Conservation (phyloP, 192 early-diverging fungal genomes). For the Cetraspora pellucida region DNA sequence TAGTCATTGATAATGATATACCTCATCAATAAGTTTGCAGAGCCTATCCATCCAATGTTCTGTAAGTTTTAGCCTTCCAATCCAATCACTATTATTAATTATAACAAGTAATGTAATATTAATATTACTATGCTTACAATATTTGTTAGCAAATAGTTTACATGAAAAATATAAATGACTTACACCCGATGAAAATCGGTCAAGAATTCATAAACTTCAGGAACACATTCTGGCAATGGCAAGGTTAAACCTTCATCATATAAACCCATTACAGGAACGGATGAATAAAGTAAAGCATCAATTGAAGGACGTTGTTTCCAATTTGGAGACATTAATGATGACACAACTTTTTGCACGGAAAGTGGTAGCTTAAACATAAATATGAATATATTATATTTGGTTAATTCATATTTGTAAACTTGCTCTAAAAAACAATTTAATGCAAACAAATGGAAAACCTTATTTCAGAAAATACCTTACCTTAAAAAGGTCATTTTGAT, state of each 20-base stretch:
- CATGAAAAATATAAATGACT: not conserved
- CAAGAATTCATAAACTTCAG: conserved; percentile 62
- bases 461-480: no score
- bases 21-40: conserved; percentile 33
- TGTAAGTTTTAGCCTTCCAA: conserved; percentile 18
- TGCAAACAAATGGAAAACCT: no score
- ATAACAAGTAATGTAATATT: not conserved
- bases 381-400: not conserved
- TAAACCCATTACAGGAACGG: conserved; percentile 49
- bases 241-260: conserved; percentile 45
- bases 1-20: not conserved
- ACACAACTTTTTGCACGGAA: conserved; percentile 48
- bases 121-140: not conserved
- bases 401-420: not conserved
- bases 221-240: conserved; percentile 50
- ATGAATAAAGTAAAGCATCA: conserved; percentile 51
- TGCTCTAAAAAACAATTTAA: not conserved
- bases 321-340: conserved; percentile 43
- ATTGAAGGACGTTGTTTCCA: conserved; percentile 55
- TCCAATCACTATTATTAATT: conserved; percentile 24
- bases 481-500: no score
- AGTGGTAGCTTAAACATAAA: conserved; percentile 45
- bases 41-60: conserved; percentile 31
- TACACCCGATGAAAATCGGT: conserved; percentile 56
- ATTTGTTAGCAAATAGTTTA: not conserved